These are phyloP conservation scores for Puccinellia tenuiflora DNA, from an alignment of 176 grass and related monocot genomes.

Conservation along the genomic window DNA sequence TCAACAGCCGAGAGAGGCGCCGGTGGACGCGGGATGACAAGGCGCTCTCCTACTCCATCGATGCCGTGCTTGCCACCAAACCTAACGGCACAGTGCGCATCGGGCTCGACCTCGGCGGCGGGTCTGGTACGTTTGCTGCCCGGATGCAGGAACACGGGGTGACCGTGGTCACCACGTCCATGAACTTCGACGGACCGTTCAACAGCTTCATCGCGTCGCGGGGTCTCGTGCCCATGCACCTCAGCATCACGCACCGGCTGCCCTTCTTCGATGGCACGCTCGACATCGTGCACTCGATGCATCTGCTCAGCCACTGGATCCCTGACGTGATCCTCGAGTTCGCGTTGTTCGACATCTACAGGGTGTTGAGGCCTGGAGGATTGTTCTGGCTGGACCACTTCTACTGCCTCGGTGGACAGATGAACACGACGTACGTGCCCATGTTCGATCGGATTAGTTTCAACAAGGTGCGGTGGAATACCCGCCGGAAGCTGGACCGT, in stretches of 20 bases:
- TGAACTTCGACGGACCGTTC: constrained; percentile 50
- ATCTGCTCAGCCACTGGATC: constrained; percentile 52
- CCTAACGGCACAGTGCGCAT: constrained; percentile 44
- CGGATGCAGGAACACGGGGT: constrained; percentile 48
- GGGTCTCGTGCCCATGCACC: constrained; percentile 49
- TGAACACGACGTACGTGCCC: constrained; percentile 37
- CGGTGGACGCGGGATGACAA: constrained; percentile 45
- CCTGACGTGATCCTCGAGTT: constrained; percentile 44
- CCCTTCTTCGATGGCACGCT: constrained; percentile 72
- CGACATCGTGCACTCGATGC: constrained; percentile 58
- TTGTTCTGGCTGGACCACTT: constrained; percentile 66
- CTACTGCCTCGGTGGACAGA: constrained; percentile 35
- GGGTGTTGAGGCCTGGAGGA: constrained; percentile 55
- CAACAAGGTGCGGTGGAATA: constrained; percentile 29
- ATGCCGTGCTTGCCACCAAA: constrained; percentile 33
- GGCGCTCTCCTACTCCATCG: constrained; percentile 40
- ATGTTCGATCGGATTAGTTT: constrained; percentile 41
- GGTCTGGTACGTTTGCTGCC: constrained; percentile 52
- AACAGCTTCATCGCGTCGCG: constrained; percentile 47
- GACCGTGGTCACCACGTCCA: constrained; percentile 44
- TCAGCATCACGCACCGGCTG: constrained; percentile 39
- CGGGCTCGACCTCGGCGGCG: constrained; percentile 65
- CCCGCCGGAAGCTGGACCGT: constrained; percentile 36
- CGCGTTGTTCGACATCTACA: no score
- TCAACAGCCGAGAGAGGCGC: constrained; percentile 23